Conservation (phyloP, 441 rosid genomes). For the Viola pubescens region DNA sequence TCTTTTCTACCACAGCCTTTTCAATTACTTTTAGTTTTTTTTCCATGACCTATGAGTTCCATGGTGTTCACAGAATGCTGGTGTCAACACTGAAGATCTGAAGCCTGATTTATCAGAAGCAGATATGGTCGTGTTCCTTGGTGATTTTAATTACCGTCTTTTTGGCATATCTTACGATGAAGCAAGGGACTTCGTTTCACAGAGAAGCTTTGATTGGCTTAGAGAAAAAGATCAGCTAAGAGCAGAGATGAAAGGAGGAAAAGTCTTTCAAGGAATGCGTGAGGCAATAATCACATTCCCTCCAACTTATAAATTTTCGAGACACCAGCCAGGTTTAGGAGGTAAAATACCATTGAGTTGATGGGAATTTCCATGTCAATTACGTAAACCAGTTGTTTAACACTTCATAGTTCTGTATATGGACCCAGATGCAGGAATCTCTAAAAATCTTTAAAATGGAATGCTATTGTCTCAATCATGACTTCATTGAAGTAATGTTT, state of each 20-base stretch:
- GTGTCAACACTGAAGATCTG: slow-evolving; percentile 49
- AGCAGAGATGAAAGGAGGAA: slow-evolving; percentile 94
- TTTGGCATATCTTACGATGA: slow-evolving; percentile 98
- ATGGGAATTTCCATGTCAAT: neutral
- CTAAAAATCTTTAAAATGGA: no score
- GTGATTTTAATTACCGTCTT: slow-evolving; percentile 96
- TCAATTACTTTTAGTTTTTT: no score
- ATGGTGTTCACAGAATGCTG: slow-evolving; percentile 39
- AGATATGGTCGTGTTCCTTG: slow-evolving; percentile 91
- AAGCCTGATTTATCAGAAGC: slow-evolving; percentile 88
- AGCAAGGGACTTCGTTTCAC: slow-evolving; percentile 99
- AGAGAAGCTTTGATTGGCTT: slow-evolving; percentile 98
- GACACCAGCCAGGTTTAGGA: slow-evolving; percentile 82
- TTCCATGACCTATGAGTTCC: slow-evolving; percentile 13
- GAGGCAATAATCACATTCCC: slow-evolving; percentile 91
- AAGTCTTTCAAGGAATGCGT: slow-evolving; percentile 99
- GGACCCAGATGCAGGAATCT: no score
- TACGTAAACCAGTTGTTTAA: neutral
- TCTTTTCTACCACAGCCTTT: no score
- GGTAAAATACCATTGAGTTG: slow-evolving; percentile 33
- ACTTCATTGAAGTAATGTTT: no score
- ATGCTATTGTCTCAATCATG: no score
- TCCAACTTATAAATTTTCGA: slow-evolving; percentile 96
- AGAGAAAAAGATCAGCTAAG: slow-evolving; percentile 97
- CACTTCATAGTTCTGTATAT: neutral